phyloP scores from a whole-genome alignment of 148 eudicot species.

The Vaccinium macrocarpon region DNA sequence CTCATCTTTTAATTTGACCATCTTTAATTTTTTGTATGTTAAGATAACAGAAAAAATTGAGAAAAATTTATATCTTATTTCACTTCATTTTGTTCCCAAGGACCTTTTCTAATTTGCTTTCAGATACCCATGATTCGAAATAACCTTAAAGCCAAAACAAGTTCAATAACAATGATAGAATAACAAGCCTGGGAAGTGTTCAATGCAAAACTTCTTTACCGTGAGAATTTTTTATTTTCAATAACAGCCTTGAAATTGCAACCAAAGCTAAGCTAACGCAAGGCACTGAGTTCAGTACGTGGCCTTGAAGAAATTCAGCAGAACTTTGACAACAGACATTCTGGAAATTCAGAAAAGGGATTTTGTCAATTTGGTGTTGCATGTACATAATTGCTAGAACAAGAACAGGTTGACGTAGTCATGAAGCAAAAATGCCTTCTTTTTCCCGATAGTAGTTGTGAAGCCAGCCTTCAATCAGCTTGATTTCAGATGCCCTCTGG shows the following conservation, averaged over 20 bases:
- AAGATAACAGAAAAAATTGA: neutral
- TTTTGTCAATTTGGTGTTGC: neutral
- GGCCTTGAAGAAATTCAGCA: neutral
- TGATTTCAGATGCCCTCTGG: conserved; percentile 62
- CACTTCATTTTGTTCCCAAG: neutral
- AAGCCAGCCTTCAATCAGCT: conserved; percentile 71
- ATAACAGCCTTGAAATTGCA: neutral
- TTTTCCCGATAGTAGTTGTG: conserved; percentile 37
- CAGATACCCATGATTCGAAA: neutral
- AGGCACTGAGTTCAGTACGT: neutral
- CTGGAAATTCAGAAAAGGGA: neutral
- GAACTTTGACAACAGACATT: neutral
- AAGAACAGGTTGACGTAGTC: neutral
- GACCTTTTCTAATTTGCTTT: neutral
- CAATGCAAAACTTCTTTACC: neutral
- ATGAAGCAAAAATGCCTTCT: conserved; percentile 7
- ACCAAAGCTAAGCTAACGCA: conserved; percentile 2
- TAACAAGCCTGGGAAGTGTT: neutral
- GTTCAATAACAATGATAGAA: neutral
- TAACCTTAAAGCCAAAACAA: neutral
- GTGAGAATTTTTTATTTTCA: neutral
- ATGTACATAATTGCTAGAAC: neutral
- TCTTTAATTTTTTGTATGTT: neutral
- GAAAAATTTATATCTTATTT: neutral
- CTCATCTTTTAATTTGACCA: neutral